Evolutionary conservation across 1,139 yeast species (phyloP).

Genomic region (Kluyveromyces sp.): DNA sequence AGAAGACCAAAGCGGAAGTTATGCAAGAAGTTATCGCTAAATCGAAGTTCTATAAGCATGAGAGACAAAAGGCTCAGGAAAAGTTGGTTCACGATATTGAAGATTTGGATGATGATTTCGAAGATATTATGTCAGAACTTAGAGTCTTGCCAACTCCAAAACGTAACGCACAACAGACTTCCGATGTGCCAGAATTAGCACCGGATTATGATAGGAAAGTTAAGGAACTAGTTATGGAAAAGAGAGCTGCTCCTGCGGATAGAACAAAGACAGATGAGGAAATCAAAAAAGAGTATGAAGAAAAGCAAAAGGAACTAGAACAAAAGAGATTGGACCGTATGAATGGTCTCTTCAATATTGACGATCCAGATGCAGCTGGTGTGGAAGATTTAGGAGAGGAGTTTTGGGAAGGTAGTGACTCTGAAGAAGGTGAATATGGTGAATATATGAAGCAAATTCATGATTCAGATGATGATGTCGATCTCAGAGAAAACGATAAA

Average conservation of each 20-base stretch:
- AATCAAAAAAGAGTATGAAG: slow-evolving; percentile 57
- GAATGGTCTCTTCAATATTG: slow-evolving; percentile 55
- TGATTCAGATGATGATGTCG: slow-evolving; percentile 29
- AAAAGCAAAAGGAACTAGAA: slow-evolving; percentile 61
- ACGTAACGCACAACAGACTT: slow-evolving; percentile 9
- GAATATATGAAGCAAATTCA: slow-evolving; percentile 22
- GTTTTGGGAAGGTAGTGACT: slow-evolving; percentile 43
- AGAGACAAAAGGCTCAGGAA: slow-evolving; percentile 73
- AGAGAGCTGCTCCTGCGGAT: slow-evolving; percentile 92
- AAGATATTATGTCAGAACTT: slow-evolving; percentile 64
- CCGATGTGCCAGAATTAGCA: slow-evolving; percentile 18
- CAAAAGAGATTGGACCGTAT: slow-evolving; percentile 73
- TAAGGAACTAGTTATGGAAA: slow-evolving; percentile 71
- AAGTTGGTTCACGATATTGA: slow-evolving; percentile 63
- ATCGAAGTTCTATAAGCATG: slow-evolving; percentile 81
- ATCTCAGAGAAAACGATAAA: slow-evolving; percentile 20
- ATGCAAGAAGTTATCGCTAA: slow-evolving; percentile 96
- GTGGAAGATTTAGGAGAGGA: slow-evolving; percentile 62
- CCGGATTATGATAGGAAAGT: slow-evolving; percentile 64
- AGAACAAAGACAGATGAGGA: slow-evolving; percentile 92
- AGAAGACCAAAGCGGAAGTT: slow-evolving; percentile 87
- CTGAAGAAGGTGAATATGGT: slow-evolving; percentile 36
- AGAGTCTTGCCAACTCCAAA: slow-evolving; percentile 23
- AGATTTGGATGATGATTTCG: slow-evolving; percentile 72
- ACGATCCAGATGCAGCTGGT: slow-evolving; percentile 40